phyloP scores from a whole-genome alignment of 768 basidiomycete genomes.

The Hortiboletus campestris region DNA sequence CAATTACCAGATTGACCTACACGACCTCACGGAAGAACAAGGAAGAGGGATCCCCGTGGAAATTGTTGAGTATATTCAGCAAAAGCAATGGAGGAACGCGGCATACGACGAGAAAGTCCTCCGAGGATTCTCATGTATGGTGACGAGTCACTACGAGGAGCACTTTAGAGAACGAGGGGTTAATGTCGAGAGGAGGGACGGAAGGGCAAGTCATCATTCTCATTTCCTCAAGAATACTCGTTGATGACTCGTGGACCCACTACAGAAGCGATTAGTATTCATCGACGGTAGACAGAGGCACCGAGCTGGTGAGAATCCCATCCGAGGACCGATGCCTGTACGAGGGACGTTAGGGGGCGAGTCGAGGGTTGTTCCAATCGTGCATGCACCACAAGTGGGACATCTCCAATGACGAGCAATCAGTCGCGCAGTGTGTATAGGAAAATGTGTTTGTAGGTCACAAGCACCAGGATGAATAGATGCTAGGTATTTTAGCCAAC shows the following conservation, averaged over 20 bases:
- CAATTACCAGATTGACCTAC: conserved; percentile 44
- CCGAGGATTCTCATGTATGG: conserved; percentile 25
- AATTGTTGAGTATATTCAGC: conserved; percentile 22
- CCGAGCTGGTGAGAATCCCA: background rate
- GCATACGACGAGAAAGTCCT: conserved; percentile 29
- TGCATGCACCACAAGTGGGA: conserved; percentile 14
- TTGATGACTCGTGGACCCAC: background rate
- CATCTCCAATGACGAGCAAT: background rate
- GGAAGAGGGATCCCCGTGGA: conserved; percentile 22
- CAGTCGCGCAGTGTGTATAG: background rate
- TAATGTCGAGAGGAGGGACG: conserved; percentile 11
- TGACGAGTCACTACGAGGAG: conserved; percentile 24
- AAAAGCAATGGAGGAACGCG: conserved; percentile 37
- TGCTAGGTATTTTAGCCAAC: background rate
- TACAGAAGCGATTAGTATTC: conserved; percentile 14
- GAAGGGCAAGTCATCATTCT: conserved; percentile 14
- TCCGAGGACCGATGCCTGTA: conserved; percentile 24
- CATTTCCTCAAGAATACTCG: background rate
- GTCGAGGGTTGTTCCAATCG: conserved; percentile 22
- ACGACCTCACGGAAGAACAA: conserved; percentile 38
- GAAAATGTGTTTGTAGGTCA: background rate
- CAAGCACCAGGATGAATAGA: background rate
- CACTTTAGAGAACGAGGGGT: conserved; percentile 25
- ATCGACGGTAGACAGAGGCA: conserved; percentile 5
- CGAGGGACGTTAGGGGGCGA: conserved; percentile 26